Conservation (phyloP, 106 monocot genomes). For the Narthecium ossifragum region DNA sequence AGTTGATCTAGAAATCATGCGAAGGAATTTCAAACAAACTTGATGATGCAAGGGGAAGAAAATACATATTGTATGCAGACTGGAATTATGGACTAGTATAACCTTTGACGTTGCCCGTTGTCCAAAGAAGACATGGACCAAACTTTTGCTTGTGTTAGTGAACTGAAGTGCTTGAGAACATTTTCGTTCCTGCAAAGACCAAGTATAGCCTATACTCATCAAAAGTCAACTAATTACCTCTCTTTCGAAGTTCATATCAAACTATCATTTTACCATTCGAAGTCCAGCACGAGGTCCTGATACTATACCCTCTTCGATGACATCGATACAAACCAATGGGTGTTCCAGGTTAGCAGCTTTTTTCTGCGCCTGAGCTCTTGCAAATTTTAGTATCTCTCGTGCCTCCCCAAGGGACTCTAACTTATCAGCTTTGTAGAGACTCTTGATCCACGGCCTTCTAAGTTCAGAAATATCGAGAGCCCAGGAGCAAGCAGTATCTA, state of each 20-base stretch:
- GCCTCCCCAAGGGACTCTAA: conserved; percentile 81
- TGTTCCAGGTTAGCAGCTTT: conserved; percentile 72
- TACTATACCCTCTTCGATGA: conserved; percentile 85
- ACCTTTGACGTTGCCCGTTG: conserved; percentile 93
- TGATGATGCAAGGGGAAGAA: no score
- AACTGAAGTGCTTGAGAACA: conserved; percentile 48
- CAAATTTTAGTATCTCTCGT: conserved; percentile 86
- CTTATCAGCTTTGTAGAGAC: conserved; percentile 84
- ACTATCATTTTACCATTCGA: conserved; percentile 81
- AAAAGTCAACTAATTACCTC: no score
- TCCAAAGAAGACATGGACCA: conserved; percentile 88
- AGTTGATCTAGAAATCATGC: no score
- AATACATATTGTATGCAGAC: no score
- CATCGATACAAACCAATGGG: conserved; percentile 87
- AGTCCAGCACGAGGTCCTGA: conserved; percentile 85
- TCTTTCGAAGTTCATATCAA: no score
- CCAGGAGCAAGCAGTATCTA: conserved; percentile 69
- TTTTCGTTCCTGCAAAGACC: conserved; percentile 60
- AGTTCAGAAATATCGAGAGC: conserved; percentile 83
- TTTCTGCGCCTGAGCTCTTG: conserved; percentile 71
- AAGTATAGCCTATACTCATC: no score
- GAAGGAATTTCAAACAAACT: no score
- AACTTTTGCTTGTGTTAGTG: conserved; percentile 74
- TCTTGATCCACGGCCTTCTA: conserved; percentile 79
- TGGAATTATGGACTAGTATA: background rate